Evolutionary conservation across 768 basidiomycete genomes (phyloP).

Genomic region (Calocera cornea): DNA sequence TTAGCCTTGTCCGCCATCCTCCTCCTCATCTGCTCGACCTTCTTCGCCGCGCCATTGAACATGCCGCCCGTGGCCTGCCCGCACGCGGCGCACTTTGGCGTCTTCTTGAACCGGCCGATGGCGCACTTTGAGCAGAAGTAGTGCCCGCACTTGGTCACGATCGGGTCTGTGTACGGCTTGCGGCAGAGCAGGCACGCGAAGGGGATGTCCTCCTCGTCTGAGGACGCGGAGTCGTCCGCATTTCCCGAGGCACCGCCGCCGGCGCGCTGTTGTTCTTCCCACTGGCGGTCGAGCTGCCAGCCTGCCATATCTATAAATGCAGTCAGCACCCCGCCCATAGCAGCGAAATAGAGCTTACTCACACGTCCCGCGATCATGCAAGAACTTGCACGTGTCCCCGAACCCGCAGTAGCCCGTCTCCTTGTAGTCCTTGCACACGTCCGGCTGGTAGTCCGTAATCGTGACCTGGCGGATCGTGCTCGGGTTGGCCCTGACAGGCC

Average conservation of each 20-base stretch:
- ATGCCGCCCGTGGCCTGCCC: slow-evolving; percentile 87
- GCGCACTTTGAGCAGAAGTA: slow-evolving; percentile 94
- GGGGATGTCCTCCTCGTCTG: slow-evolving; percentile 77
- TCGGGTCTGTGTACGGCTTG: slow-evolving; percentile 84
- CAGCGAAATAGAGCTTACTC: not conserved
- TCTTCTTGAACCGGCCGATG: slow-evolving; percentile 86
- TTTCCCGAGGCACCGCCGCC: slow-evolving; percentile 27
- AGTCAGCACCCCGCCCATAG: slow-evolving; percentile 18
- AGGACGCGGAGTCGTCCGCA: slow-evolving; percentile 44
- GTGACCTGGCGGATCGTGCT: slow-evolving; percentile 89
- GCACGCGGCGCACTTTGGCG: slow-evolving; percentile 91
- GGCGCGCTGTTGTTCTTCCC: slow-evolving; percentile 56
- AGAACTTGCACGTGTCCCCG: slow-evolving; percentile 97
- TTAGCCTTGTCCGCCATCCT: slow-evolving; percentile 41
- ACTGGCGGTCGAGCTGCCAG: slow-evolving; percentile 94
- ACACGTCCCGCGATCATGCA: slow-evolving; percentile 96
- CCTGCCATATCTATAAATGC: slow-evolving; percentile 67
- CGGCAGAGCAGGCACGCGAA: slow-evolving; percentile 98
- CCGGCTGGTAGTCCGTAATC: slow-evolving; percentile 93
- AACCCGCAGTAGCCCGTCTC: slow-evolving; percentile 99
- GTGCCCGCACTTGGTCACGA: slow-evolving; percentile 92
- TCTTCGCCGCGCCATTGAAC: slow-evolving; percentile 90
- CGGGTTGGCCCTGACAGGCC: slow-evolving; percentile 53
- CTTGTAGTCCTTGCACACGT: slow-evolving; percentile 99
- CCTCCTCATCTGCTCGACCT: slow-evolving; percentile 75